Evolutionary conservation across 371 early-diverging fungal species (phyloP), one percentile per base, ranked within the genome.

Genomic region (Mortierella sp.): DNA sequence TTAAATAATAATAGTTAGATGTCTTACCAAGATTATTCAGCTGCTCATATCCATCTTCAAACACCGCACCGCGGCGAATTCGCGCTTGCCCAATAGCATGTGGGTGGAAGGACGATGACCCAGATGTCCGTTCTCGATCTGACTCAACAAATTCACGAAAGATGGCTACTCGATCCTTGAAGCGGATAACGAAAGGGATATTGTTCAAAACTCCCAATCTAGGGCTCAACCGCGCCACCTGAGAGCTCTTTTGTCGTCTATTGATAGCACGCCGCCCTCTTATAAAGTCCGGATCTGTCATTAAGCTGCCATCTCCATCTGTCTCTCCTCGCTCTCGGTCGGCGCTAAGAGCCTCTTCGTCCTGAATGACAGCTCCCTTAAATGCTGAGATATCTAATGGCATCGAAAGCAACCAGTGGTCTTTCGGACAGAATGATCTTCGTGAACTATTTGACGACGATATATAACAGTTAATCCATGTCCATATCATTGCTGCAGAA

Each of bases 151-250:
- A 91, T 67, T 87, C 87, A 15, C 96, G 87, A 75, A 98, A 97
- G n/a, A 98, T 89, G 15, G 89, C 85, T 9, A 97, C 95, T 16
- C 98, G 93, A 48, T 91, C 90, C 61, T 94, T 94, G 76, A 98
- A 97, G 0, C 96, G 95, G 24, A 96, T 91, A 1, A 96, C 92
- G 85, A 97, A 98, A 0, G 97, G 97, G 2, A 97, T 92, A 67
- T 94, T 88, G 63, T 89, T 89, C 65, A 98, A 85, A 28, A 98
- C 84, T 5, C 88, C 91, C 5, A 93, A 87, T 3, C 94, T 87
- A 3, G 94, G 94, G 48, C 89, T 91, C 32, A 90, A 70, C 13
- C 88, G 70, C 11, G 87, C 88, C 38, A 89, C 72, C 62, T 55
- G 73, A 57, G 68, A 72, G 38, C 61, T 78, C 61, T 59, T 65